Evolutionary conservation across 352 stramenopile species (phyloP), one percentile per base, ranked within the genome.

Genomic region (Aphanomyces invadans): DNA sequence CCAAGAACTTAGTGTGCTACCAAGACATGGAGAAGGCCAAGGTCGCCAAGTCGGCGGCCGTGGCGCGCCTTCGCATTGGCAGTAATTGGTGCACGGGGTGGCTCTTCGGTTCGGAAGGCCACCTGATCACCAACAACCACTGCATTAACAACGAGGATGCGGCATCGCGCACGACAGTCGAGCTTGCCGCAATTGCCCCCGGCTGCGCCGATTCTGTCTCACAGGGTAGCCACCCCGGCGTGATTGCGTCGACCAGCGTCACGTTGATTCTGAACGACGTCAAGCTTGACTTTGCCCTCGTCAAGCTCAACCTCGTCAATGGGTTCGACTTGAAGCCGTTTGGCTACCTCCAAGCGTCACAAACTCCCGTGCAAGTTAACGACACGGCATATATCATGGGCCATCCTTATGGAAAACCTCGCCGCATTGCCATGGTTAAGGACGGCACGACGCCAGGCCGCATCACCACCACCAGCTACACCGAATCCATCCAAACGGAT

Each of bases 101-200:
- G 81, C 78, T 88, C 28, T 76, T 76, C 73, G 73, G 80, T 29
- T 83, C 76, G 53, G 71, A 85, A 62, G 77, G 80, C 45, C 80
- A 88, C 62, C 65, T 88, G 25, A 74, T 88, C 52, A 86, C 80
- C 54, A 88, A 88, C 74, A 80, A 84, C 59, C 79, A 85, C 70
- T 81, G 75, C 53, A 81, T 88, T 55, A 73, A 66, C 21, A 73
- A 32, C 63, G 68, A 73, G 42, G 51, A 33, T 33, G 73, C 77
- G 52, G 73, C 73, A 4, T 62, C 74, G 25, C 72, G 49, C 17
- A 76, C 64, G 0, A 59, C 80, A 9, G 70, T 78, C 61, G 74
- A 83, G 55, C 55, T 65, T 46, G 32, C 54, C n/a, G 33, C 59
- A 4, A 26, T 56, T 4, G 10, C 26, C 2, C 39, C 59, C 33